Evolutionary conservation across 2,329 filamentous ascomycete genomes (phyloP), one percentile per base, ranked within the genome.

Genomic region (Juglanconis sp.): DNA sequence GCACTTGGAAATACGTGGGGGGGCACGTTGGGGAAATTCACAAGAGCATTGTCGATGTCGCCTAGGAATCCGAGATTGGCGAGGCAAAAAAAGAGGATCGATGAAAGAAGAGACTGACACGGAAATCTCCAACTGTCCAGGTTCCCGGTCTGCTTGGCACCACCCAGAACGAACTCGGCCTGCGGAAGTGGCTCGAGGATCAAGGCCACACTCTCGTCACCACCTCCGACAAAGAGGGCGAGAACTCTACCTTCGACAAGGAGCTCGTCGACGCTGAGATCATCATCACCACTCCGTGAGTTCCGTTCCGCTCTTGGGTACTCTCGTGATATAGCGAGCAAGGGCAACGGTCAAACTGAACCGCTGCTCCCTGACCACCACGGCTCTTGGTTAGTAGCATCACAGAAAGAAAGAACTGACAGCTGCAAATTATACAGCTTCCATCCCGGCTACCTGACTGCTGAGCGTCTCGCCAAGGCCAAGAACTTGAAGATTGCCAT

Each of bases 401-500:
- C 17, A 17, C 17, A 17, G 17, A 17, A 1, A 17, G 17, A 17
- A 17, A 2, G 17, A 17, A 17, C 17, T 17, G 17, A 17, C 17
- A 17, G 17, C 17, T 17, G 17, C 17, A 17, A 17, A 17, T 17
- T 11, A 24, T 47, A 58, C 69, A 96, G 91, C 74, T 98, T 98
- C 89, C 94, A 98, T 83, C 94, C 94, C 57, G 95, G 94, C 66
- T 99, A 99, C 84, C 89, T 99, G 62, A 98, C 91, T 53, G 92
- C 91, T 57, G 94, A 98, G 82, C 93, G 95, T 73, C 87, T 99
- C 59, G 92, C 92, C 71, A 96, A 95, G 83, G 95, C 95, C 68
- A 98, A 98, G 90, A 98, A 99, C 61, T 90, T 99, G 72, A 98
- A 98, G 87, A 83, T 99, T 64, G 94, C 94, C 75, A 80, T 99